Evolutionary conservation across 208 protist genomes (phyloP).

Genomic region (Trypanosoma platydactyli): DNA sequence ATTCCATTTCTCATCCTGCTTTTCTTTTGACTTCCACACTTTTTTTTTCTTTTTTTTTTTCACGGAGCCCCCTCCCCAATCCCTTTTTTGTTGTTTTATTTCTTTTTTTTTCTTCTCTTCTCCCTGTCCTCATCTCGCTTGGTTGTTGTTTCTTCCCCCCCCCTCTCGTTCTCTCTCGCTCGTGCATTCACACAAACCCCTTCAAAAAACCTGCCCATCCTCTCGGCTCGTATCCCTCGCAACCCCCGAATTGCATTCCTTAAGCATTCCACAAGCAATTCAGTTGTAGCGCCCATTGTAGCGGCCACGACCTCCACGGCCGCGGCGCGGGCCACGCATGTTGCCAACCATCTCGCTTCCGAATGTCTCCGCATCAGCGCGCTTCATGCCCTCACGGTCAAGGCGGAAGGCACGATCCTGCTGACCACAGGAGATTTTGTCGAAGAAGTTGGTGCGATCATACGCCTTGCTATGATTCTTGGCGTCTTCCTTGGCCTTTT

Average conservation of each 20-base stretch:
- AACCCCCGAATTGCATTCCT: background rate
- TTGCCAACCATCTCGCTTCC: slow-evolving; percentile 81
- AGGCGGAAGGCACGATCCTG: slow-evolving; percentile 55
- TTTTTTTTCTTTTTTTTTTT: slow-evolving; percentile 16
- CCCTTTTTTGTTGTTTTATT: slow-evolving; percentile 6
- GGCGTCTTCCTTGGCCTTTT: slow-evolving; percentile 86
- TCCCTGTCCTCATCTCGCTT: too few relatives aligned
- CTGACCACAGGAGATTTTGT: slow-evolving; percentile 82
- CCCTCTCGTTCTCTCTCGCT: background rate
- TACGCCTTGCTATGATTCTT: slow-evolving; percentile 76
- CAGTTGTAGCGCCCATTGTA: slow-evolving; percentile 61
- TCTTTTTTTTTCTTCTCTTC: slow-evolving; percentile 10
- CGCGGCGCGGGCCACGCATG: slow-evolving; percentile 56
- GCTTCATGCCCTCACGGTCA: slow-evolving; percentile 80
- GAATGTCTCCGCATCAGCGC: slow-evolving; percentile 85
- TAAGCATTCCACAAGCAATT: background rate
- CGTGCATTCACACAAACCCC: background rate
- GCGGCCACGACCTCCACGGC: slow-evolving; percentile 67
- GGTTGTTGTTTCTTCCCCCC: slow-evolving; percentile 5
- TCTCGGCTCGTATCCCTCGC: slow-evolving; percentile 6
- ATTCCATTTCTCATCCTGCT: background rate
- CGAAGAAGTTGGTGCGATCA: slow-evolving; percentile 86
- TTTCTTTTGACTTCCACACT: background rate
- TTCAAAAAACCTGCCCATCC: slow-evolving; percentile 2
- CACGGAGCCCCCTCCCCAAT: background rate